These are phyloP conservation scores for Amanita phalloides DNA, from an alignment of 768 basidiomycete species.

Conservation along the genomic window DNA sequence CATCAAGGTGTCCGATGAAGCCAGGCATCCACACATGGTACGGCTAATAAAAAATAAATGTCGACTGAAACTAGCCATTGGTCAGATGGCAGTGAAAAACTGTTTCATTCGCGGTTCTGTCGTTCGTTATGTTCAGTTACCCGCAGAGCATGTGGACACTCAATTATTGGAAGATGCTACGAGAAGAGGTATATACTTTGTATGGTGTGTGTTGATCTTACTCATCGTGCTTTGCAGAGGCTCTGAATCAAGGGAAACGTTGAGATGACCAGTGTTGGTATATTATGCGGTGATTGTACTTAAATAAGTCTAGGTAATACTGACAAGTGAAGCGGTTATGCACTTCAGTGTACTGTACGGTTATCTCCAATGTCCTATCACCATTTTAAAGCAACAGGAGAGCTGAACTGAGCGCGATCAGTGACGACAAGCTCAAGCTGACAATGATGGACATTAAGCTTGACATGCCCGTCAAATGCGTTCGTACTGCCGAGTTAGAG, in stretches of 20 bases:
- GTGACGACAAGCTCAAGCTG: neutral
- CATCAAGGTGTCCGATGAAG: constrained; percentile 87
- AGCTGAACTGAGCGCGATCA: neutral
- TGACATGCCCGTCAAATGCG: neutral
- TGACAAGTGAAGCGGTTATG: neutral
- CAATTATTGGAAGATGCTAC: constrained; percentile 95
- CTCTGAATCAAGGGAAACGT: constrained; percentile 33
- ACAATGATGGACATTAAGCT: neutral
- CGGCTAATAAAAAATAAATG: neutral
- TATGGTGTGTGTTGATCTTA: neutral
- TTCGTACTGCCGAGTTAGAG: constrained; percentile 10
- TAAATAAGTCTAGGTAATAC: neutral
- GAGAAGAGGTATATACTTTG: constrained; percentile 59
- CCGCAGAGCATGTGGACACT: constrained; percentile 88
- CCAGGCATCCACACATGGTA: constrained; percentile 96
- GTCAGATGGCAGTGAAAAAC: constrained; percentile 96
- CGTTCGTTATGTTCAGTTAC: constrained; percentile 93
- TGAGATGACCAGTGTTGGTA: constrained; percentile 9
- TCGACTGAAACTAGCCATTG: neutral
- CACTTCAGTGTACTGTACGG: neutral
- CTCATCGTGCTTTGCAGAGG: constrained; percentile 22
- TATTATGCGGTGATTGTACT: too few species aligned
- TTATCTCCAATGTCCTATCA: neutral
- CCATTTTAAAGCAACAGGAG: neutral
- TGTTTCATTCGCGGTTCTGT: constrained; percentile 99